Evolutionary conservation across 768 basidiomycete species (phyloP).

Genomic region (Pulveroboletus sp.): DNA sequence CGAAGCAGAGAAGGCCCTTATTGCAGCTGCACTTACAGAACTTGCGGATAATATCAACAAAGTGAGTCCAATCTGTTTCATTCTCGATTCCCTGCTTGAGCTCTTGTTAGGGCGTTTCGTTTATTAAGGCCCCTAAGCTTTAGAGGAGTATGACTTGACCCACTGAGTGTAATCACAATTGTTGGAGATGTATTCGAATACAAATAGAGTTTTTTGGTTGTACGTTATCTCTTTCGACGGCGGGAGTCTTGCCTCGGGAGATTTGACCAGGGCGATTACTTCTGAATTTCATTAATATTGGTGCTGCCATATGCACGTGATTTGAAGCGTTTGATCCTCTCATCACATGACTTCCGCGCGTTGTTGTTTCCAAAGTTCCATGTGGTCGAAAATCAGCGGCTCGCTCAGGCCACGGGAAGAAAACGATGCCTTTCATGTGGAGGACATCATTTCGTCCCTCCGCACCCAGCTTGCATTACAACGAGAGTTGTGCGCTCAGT

Average conservation of each 20-base stretch:
- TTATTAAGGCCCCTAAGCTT: conserved; percentile 28
- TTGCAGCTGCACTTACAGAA: conserved; percentile 82
- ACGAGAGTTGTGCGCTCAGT: conserved; percentile 72
- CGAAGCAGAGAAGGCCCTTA: conserved; percentile 67
- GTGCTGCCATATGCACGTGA: conserved; percentile 28
- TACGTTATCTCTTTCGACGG: too few relatives aligned
- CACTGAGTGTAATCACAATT: neutral
- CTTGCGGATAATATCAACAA: conserved; percentile 69
- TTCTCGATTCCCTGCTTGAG: neutral
- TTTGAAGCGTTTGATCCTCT: conserved; percentile 24
- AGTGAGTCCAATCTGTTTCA: conserved; percentile 36
- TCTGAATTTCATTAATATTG: too few relatives aligned
- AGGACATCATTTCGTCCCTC: conserved; percentile 67
- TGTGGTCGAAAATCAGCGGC: conserved; percentile 65
- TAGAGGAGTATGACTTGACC: conserved; percentile 7
- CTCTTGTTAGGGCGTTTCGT: conserved; percentile 21
- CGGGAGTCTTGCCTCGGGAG: too few relatives aligned
- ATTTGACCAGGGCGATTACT: too few relatives aligned
- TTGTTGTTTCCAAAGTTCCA: conserved; percentile 19
- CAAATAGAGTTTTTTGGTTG: conserved; percentile 2
- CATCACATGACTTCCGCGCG: conserved; percentile 23
- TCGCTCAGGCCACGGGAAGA: conserved; percentile 46
- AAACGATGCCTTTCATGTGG: conserved; percentile 57
- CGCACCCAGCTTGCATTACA: conserved; percentile 76
- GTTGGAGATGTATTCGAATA: conserved; percentile 11